Percentiles rank a stretch among this genome's conserved stretches.
Evolutionary conservation across 2,329 filamentous ascomycete genomes (phyloP).

Genomic region (Aureobasidium sp.): DNA sequence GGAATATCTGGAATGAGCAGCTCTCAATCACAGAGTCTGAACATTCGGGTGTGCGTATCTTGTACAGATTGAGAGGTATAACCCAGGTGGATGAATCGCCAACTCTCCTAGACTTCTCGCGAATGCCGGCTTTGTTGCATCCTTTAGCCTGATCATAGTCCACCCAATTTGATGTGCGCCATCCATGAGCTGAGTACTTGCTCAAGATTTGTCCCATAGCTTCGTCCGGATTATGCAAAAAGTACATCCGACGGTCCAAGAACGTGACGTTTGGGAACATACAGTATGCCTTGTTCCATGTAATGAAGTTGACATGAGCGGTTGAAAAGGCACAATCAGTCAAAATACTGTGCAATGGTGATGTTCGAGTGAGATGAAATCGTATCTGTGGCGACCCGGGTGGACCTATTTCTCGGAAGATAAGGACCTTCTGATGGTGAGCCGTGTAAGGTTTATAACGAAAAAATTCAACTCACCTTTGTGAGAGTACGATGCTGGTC

Average conservation of each 20-base stretch:
- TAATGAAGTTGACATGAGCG: conserved; percentile 14
- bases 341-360: conserved; percentile 9
- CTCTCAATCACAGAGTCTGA: conserved; percentile 4
- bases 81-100: conserved; percentile 6
- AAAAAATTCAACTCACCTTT: background rate
- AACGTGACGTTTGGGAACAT: conserved; percentile 16
- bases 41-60: background rate
- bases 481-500: conserved; percentile 8
- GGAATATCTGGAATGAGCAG: conserved; percentile 3
- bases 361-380: conserved; percentile 3
- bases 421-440: background rate
- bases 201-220: conserved; percentile 3
- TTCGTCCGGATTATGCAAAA: conserved; percentile 1
- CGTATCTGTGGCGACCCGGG: conserved; percentile 5
- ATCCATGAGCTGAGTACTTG: background rate
- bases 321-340: conserved; percentile 10
- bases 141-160: conserved; percentile 1
- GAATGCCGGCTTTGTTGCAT: background rate
- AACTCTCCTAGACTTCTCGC: background rate
- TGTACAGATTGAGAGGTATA: background rate
- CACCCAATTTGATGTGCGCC: conserved; percentile 2
- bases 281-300: conserved; percentile 15
- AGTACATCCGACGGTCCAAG: conserved; percentile 1
- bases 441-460: background rate
- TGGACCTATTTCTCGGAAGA: background rate